Evolutionary conservation across 1,139 yeast genomes (phyloP).

Genomic region (Pichia norvegensis): DNA sequence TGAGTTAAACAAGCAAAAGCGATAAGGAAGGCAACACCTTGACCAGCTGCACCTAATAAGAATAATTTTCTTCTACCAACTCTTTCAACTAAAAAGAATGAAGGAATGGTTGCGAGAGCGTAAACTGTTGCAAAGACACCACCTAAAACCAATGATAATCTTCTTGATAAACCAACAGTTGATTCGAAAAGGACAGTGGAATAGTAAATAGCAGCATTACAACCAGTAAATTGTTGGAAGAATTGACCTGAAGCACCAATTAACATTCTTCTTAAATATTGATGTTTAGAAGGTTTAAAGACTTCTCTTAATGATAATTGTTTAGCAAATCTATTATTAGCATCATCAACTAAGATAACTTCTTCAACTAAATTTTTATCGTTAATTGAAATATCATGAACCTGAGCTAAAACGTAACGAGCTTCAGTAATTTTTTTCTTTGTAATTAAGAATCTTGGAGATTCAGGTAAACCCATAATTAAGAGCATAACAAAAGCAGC

Average conservation of each 20-base stretch:
- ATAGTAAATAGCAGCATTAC: slow-evolving; percentile 63
- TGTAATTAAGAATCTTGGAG: slow-evolving; percentile 67
- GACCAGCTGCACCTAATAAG: slow-evolving; percentile 35
- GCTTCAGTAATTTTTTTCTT: slow-evolving; percentile 44
- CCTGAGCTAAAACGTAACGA: slow-evolving; percentile 37
- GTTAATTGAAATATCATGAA: slow-evolving; percentile 29
- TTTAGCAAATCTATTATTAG: slow-evolving; percentile 30
- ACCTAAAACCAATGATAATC: slow-evolving; percentile 50
- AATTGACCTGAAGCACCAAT: slow-evolving; percentile 58
- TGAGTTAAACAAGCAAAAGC: slow-evolving; percentile 34
- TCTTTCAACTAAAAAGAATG: slow-evolving; percentile 56
- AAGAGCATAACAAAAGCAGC: slow-evolving; percentile 29
- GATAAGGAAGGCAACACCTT: slow-evolving; percentile 35
- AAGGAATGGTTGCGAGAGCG: slow-evolving; percentile 53
- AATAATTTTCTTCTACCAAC: slow-evolving; percentile 53
- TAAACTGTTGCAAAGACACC: slow-evolving; percentile 60
- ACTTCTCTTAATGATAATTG: slow-evolving; percentile 35
- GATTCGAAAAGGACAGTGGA: slow-evolving; percentile 56
- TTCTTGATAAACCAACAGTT: slow-evolving; percentile 42
- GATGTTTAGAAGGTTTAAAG: slow-evolving; percentile 51
- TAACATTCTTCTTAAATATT: slow-evolving; percentile 47
- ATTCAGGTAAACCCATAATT: slow-evolving; percentile 37
- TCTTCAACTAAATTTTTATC: slow-evolving; percentile 43
- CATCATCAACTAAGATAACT: slow-evolving; percentile 31
- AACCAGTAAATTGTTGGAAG: slow-evolving; percentile 44